Conservation (phyloP, 169 alveolate species). For the Plasmodium yoelii region DNA sequence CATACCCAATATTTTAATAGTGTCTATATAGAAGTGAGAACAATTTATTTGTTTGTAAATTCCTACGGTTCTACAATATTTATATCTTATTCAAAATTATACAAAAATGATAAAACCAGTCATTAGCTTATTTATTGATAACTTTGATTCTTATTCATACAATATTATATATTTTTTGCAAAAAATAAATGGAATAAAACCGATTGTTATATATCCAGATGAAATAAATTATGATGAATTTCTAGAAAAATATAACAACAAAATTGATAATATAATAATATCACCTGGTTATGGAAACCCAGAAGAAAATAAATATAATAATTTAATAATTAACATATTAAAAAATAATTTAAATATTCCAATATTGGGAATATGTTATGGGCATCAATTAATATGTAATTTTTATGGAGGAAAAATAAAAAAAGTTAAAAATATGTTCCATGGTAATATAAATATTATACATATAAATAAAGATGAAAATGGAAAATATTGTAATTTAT, state of each 20-base stretch:
- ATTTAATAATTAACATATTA: constrained; percentile 11
- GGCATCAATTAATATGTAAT: constrained; percentile 56
- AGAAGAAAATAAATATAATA: constrained; percentile 4
- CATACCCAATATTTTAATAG: no score
- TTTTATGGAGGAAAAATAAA: constrained; percentile 51
- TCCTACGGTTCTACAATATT: no score
- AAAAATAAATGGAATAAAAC: constrained; percentile 23
- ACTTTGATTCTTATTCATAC: constrained; percentile 51
- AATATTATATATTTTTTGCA: constrained; percentile 37
- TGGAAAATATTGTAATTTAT: constrained; percentile 13
- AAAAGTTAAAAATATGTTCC: constrained; percentile 52
- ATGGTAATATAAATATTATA: constrained; percentile 46
- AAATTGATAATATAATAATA: constrained; percentile 38
- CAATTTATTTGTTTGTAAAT: no score
- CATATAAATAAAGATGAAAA: constrained; percentile 22
- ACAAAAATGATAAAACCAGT: constrained; percentile 7
- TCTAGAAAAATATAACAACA: constrained; percentile 15
- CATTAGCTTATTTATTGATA: constrained; percentile 41
- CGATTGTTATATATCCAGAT: constrained; percentile 24
- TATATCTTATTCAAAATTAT: no score
- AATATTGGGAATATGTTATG: constrained; percentile 50
- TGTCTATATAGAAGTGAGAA: no score
- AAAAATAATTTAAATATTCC: constrained; percentile 28
- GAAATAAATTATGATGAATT: constrained; percentile 35
- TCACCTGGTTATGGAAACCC: constrained; percentile 67